Conservation (phyloP, 108 stramenopile genomes). For the Cyclostephanos invisitatus region DNA sequence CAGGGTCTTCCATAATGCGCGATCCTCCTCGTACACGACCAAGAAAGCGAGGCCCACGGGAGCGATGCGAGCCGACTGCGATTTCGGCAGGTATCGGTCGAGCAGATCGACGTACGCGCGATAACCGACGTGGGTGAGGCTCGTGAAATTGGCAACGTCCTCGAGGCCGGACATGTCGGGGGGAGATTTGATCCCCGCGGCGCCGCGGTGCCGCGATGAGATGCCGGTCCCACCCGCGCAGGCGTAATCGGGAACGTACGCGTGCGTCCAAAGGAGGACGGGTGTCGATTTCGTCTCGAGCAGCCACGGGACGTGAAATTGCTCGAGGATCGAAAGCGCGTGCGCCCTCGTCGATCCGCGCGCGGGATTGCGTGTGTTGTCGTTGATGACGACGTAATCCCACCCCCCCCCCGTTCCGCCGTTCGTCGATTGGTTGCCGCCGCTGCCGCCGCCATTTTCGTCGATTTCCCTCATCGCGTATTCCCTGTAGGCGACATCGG, state of each 20-base stretch:
- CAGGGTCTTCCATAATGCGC: constrained; percentile 45
- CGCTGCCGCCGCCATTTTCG: background rate
- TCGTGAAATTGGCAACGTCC: constrained; percentile 54
- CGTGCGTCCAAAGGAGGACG: background rate
- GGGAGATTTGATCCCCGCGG: constrained; percentile 43
- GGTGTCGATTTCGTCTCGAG: background rate
- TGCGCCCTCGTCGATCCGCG: background rate
- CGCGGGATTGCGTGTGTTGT: background rate
- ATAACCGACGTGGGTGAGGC: constrained; percentile 51
- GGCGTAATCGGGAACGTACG: constrained; percentile 4
- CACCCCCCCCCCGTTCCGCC: background rate
- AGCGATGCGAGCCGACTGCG: constrained; percentile 47
- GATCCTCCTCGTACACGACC: constrained; percentile 55
- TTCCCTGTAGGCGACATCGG: background rate
- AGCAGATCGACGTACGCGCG: constrained; percentile 42
- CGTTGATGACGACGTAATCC: constrained; percentile 1
- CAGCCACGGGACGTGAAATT: background rate
- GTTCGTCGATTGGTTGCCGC: background rate
- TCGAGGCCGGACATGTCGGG: constrained; percentile 49
- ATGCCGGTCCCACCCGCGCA: too few species aligned
- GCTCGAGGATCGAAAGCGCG: background rate
- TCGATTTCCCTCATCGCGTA: background rate
- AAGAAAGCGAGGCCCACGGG: constrained; percentile 62
- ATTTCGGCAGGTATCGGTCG: constrained; percentile 25
- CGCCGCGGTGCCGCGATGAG: too few species aligned